phyloP scores from a whole-genome alignment of 306 rosid genomes.

The Clitoria ternatea region DNA sequence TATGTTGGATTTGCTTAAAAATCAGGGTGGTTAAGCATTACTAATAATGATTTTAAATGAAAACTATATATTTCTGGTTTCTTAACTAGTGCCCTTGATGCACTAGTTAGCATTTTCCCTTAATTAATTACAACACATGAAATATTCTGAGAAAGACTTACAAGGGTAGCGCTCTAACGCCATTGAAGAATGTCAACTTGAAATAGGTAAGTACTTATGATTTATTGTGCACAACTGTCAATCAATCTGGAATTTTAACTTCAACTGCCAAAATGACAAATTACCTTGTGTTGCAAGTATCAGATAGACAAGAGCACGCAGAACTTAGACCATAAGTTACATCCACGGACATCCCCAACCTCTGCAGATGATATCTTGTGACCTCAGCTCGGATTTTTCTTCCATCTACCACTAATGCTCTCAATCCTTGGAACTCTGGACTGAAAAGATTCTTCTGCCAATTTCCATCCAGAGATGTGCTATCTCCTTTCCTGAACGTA shows the following conservation, averaged over 20 bases:
- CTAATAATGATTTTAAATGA: no score
- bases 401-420: slow-evolving; percentile 70
- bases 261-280: slow-evolving; percentile 1
- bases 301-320: slow-evolving; percentile 49
- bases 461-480: slow-evolving; percentile 40
- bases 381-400: slow-evolving; percentile 73
- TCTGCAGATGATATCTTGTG: slow-evolving; percentile 68
- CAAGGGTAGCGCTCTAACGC: background rate
- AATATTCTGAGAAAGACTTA: background rate
- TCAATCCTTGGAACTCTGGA: slow-evolving; percentile 55
- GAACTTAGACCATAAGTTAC: slow-evolving; percentile 47
- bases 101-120: no score
- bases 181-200: background rate
- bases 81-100: no score
- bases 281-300: slow-evolving; percentile 51
- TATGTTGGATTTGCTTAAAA: no score
- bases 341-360: slow-evolving; percentile 78
- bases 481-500: slow-evolving; percentile 59
- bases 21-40: no score
- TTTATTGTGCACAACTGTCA: background rate
- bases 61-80: no score
- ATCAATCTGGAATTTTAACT: background rate
- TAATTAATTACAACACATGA: background rate
- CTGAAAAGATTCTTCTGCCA: slow-evolving; percentile 48
- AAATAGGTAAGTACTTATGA: background rate